Percentiles rank a stretch among this genome's conserved stretches.
These are phyloP conservation scores for Cladophialophora bantiana DNA, from an alignment of 2,329 filamentous ascomycete species.

Conservation along the genomic window DNA sequence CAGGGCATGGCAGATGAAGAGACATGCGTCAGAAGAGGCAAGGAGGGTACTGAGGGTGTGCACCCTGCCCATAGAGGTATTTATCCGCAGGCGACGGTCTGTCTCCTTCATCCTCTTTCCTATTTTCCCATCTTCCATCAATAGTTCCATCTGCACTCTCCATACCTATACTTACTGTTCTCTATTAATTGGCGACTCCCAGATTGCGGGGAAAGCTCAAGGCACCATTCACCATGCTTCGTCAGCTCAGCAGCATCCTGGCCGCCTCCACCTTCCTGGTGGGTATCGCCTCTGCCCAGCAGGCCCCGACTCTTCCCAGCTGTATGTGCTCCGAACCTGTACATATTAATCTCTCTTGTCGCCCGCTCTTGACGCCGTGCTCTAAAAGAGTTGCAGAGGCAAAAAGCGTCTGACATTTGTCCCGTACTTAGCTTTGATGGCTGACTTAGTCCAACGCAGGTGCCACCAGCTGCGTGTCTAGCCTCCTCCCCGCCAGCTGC, in stretches of 20 bases:
- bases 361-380: neutral
- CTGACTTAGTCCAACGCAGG: conserved; percentile 19
- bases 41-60: no score
- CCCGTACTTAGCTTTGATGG: conserved; percentile 9
- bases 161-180: neutral
- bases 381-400: no score
- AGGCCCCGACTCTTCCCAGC: conserved; percentile 22
- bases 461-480: conserved; percentile 48
- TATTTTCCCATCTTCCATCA: neutral
- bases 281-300: conserved; percentile 29
- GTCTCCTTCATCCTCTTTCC: neutral
- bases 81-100: neutral
- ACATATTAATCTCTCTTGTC: neutral
- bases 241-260: conserved; percentile 23
- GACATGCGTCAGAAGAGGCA: neutral
- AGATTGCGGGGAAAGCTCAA: conserved; percentile 2
- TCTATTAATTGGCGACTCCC: neutral
- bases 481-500: conserved; percentile 51
- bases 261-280: conserved; percentile 30
- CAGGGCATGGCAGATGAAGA: neutral
- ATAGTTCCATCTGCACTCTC: no score
- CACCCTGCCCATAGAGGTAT: neutral
- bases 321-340: conserved; percentile 26
- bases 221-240: conserved; percentile 21
- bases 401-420: no score